phyloP scores from a whole-genome alignment of 2,329 filamentous ascomycete species.

The Nemania abortiva region DNA sequence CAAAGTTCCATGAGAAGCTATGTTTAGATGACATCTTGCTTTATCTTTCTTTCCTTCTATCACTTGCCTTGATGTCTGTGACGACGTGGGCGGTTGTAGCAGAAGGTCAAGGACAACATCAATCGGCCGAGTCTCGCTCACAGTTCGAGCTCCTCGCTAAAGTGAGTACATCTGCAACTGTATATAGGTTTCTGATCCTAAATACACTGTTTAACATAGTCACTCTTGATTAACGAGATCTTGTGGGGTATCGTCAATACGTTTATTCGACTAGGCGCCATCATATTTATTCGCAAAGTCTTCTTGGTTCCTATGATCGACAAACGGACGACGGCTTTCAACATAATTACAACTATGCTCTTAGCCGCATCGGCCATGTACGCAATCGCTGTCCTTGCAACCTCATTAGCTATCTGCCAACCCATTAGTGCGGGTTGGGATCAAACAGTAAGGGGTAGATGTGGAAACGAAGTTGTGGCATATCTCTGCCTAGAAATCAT shows the following conservation, averaged over 20 bases:
- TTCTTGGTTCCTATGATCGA: too few species aligned
- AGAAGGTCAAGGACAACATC: slow-evolving; percentile 27
- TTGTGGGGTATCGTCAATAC: slow-evolving; percentile 29
- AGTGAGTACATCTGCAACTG: slow-evolving; percentile 1
- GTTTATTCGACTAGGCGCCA: slow-evolving; percentile 22
- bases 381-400: slow-evolving; percentile 13
- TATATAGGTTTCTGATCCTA: neutral
- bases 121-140: slow-evolving; percentile 23
- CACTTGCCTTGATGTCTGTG: slow-evolving; percentile 23
- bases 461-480: slow-evolving; percentile 20
- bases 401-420: slow-evolving; percentile 26
- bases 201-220: slow-evolving; percentile 2
- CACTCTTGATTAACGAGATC: slow-evolving; percentile 32
- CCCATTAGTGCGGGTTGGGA: slow-evolving; percentile 25
- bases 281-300: slow-evolving; percentile 15
- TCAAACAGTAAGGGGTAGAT: slow-evolving; percentile 7
- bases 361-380: slow-evolving; percentile 8
- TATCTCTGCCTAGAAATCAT: slow-evolving; percentile 27
- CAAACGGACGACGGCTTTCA: neutral
- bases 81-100: slow-evolving; percentile 30
- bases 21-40: slow-evolving; percentile 17
- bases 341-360: neutral
- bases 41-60: slow-evolving; percentile 18
- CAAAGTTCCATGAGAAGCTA: neutral
- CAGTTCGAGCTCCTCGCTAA: slow-evolving; percentile 24